Conservation (phyloP, 345 rosid genomes). For the Noccaea bulbosa region DNA sequence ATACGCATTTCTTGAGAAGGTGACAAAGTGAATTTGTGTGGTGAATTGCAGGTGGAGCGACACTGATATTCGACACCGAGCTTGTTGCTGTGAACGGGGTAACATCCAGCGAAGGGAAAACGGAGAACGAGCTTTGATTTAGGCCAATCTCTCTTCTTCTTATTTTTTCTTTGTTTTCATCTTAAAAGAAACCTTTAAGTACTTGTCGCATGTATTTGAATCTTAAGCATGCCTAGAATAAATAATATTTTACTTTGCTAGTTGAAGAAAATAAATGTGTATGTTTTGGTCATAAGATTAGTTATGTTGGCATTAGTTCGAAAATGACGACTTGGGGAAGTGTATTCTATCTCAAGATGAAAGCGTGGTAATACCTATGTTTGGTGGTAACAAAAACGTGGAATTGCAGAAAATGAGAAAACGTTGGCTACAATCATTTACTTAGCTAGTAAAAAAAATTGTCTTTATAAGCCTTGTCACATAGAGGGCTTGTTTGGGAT, state of each 20-base stretch:
- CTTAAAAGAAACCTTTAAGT: slow-evolving; percentile 11
- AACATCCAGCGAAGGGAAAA: slow-evolving; percentile 47
- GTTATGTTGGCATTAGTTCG: slow-evolving; percentile 16
- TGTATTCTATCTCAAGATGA: neutral
- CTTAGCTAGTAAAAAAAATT: too few species aligned
- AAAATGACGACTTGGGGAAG: slow-evolving; percentile 1
- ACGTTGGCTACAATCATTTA: neutral
- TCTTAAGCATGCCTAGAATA: slow-evolving; percentile 24
- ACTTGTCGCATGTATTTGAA: neutral
- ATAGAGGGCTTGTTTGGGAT: too few species aligned
- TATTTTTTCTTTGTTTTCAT: neutral
- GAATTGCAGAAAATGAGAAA: neutral
- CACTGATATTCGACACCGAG: slow-evolving; percentile 87
- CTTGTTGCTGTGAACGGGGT: slow-evolving; percentile 85
- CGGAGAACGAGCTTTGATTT: slow-evolving; percentile 42
- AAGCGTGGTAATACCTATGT: neutral
- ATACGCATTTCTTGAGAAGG: neutral
- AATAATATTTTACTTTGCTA: slow-evolving; percentile 18
- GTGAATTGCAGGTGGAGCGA: slow-evolving; percentile 78
- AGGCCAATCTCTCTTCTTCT: neutral
- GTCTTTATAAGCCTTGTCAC: too few species aligned
- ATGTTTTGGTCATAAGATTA: neutral
- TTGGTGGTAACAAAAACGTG: neutral
- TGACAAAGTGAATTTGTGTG: slow-evolving; percentile 11
- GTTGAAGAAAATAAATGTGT: slow-evolving; percentile 22